Conservation (phyloP, 108 stramenopile species). For the Fistulifera pelliculosa region DNA sequence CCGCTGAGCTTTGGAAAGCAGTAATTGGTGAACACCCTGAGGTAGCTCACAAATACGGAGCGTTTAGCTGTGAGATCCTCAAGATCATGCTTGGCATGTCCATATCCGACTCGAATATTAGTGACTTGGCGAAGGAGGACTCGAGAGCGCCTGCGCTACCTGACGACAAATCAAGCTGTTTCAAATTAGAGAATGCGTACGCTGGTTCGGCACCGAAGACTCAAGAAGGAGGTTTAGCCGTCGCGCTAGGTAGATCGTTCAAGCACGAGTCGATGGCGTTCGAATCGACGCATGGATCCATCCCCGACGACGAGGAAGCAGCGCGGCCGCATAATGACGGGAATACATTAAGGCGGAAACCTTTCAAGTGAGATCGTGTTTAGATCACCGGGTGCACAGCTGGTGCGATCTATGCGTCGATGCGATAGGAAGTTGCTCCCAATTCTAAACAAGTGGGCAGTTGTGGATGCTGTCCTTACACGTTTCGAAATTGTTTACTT, state of each 20-base stretch:
- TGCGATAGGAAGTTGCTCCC: constrained; percentile 71
- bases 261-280: neutral
- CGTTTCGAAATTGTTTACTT: constrained; percentile 62
- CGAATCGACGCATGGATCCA: neutral
- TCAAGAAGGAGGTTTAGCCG: constrained; percentile 32
- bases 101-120: neutral
- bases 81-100: constrained; percentile 83
- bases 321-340: neutral
- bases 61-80: constrained; percentile 67
- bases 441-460: constrained; percentile 52
- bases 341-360: too few species aligned
- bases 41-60: constrained; percentile 58
- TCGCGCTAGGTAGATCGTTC: constrained; percentile 31
- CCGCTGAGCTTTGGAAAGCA: constrained; percentile 61
- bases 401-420: constrained; percentile 76
- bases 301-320: neutral
- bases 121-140: neutral
- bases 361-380: neutral
- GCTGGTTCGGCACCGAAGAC: constrained; percentile 13
- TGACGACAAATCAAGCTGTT: neutral
- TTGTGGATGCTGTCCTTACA: constrained; percentile 78
- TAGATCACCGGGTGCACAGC: constrained; percentile 38
- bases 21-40: constrained; percentile 64
- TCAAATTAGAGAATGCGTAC: constrained; percentile 6
- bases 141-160: too few species aligned